phyloP scores from a whole-genome alignment of 306 rosid species.

The Citrullus amarus region DNA sequence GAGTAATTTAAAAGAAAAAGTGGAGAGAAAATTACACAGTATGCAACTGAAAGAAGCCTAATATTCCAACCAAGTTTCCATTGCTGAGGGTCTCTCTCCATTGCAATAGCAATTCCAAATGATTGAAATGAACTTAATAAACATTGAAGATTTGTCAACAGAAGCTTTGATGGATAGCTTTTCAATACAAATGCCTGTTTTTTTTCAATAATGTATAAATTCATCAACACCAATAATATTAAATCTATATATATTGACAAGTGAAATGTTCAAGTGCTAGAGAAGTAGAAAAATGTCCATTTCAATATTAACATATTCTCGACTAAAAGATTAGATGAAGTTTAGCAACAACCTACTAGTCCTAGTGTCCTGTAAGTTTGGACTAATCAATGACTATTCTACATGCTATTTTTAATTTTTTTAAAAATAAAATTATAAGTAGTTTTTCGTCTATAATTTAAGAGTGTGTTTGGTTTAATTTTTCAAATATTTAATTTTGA shows the following conservation, averaged over 20 bases:
- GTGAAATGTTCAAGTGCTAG: background rate
- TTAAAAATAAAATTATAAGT: too few species aligned
- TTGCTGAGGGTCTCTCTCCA: slow-evolving; percentile 53
- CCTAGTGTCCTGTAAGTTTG: too few species aligned
- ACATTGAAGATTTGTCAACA: slow-evolving; percentile 65
- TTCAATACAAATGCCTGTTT: slow-evolving; percentile 42
- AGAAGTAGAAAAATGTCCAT: background rate
- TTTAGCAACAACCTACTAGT: too few species aligned
- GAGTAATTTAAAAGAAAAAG: background rate
- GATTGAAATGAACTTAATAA: slow-evolving; percentile 59
- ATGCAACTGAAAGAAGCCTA: slow-evolving; percentile 53
- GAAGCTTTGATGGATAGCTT: slow-evolving; percentile 71
- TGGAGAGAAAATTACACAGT: slow-evolving; percentile 37
- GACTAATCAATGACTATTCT: too few species aligned
- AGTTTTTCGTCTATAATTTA: too few species aligned
- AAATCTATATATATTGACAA: background rate
- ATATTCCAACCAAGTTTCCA: slow-evolving; percentile 76
- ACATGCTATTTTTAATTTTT: too few species aligned
- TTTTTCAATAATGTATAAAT: background rate
- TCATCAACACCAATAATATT: too few species aligned
- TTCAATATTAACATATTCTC: too few species aligned
- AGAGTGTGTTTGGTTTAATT: too few species aligned
- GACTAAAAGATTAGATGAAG: too few species aligned
- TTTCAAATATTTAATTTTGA: too few species aligned
- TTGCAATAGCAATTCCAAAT: slow-evolving; percentile 43